Percentiles rank a stretch among this genome's conserved stretches.
Conservation (phyloP, 768 basidiomycete species). For the Hypholoma fasciculare region DNA sequence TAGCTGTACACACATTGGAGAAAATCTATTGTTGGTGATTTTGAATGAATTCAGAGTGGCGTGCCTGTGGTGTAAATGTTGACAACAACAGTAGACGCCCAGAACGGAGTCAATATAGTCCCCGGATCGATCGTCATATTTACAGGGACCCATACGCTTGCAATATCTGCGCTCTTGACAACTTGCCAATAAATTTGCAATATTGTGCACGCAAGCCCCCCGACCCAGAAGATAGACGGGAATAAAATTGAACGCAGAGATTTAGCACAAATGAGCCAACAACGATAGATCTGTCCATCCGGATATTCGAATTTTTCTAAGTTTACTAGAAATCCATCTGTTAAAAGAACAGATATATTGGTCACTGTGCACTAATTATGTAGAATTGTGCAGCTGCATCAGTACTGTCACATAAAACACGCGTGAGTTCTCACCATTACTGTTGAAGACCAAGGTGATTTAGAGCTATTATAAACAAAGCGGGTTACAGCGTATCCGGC, state of each 20-base stretch:
- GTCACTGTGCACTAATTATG: conserved; percentile 1
- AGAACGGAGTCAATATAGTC: background rate
- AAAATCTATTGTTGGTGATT: too few species aligned
- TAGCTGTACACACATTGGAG: background rate
- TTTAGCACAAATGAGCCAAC: conserved; percentile 7
- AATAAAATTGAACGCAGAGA: background rate
- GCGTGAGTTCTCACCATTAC: conserved; percentile 7
- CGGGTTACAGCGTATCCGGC: background rate
- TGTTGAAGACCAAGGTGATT: conserved; percentile 6
- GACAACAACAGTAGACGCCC: background rate
- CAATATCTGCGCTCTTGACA: background rate
- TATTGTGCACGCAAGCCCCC: conserved; percentile 2
- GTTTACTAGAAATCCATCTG: conserved; percentile 10
- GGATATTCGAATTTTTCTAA: background rate
- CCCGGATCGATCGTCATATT: background rate
- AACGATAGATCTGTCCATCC: background rate
- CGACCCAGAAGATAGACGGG: conserved; percentile 8
- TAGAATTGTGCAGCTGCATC: background rate
- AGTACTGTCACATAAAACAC: too few species aligned
- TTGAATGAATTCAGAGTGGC: background rate
- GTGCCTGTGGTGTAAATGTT: background rate
- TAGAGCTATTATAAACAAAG: background rate
- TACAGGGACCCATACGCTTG: background rate
- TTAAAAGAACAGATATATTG: conserved; percentile 6
- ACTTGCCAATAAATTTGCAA: conserved; percentile 5